Evolutionary conservation across 2,329 filamentous ascomycete genomes (phyloP).

Genomic region (Fusarium begoniae): DNA sequence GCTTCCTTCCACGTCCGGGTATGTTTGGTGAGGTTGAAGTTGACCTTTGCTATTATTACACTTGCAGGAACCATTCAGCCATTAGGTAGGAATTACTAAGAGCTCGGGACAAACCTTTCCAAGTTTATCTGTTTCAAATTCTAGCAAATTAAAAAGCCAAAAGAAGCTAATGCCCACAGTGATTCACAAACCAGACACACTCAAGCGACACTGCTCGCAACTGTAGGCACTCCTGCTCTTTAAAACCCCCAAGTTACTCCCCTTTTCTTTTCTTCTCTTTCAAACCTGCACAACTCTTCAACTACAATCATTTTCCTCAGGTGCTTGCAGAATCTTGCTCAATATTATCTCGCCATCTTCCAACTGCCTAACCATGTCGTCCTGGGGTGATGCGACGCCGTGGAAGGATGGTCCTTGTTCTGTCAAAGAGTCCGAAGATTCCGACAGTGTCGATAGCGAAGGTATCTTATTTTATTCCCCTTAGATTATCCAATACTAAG

Average conservation of each 20-base stretch:
- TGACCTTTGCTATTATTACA: not conserved
- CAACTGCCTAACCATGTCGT: no score
- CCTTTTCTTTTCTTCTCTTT: not conserved
- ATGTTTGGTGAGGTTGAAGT: not conserved
- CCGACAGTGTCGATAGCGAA: no score
- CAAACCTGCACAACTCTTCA: not conserved
- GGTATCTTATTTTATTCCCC: no score
- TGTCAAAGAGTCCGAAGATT: no score
- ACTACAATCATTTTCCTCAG: rapidly evolving
- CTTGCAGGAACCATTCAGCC: not conserved
- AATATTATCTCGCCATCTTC: not conserved
- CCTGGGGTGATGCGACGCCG: no score
- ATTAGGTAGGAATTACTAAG: not conserved
- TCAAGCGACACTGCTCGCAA: not conserved
- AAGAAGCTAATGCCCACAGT: not conserved
- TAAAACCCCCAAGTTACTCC: rapidly evolving
- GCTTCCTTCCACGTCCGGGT: not conserved
- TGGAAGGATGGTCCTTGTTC: no score
- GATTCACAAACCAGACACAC: not conserved
- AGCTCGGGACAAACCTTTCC: rapidly evolving
- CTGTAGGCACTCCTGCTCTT: no score
- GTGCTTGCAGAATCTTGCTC: not conserved
- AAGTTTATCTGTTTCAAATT: not conserved
- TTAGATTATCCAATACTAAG: no score
- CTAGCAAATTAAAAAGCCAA: rapidly evolving